These are phyloP conservation scores for Epichloe sp. DNA, from an alignment of 2,329 filamentous ascomycete species.

Conservation along the genomic window DNA sequence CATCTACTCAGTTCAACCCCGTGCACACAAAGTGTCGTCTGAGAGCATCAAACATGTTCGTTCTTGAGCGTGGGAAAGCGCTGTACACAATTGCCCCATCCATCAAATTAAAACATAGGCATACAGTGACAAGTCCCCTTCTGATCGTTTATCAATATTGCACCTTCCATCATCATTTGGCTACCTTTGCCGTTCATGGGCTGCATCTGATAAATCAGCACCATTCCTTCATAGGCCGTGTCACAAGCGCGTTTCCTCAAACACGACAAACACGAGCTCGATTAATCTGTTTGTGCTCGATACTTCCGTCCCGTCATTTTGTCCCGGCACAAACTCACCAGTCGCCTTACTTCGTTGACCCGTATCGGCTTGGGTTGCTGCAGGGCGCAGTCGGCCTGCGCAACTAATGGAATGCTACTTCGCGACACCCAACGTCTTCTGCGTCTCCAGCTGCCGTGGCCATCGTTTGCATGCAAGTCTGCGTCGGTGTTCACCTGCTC, in stretches of 20 bases:
- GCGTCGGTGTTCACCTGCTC: background rate
- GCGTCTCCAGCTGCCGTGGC: slow-evolving; percentile 4
- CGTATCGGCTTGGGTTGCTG: slow-evolving; percentile 20
- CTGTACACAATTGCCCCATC: background rate
- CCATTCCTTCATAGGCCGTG: background rate
- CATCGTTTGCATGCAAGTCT: background rate
- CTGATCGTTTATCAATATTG: background rate
- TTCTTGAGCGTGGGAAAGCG: background rate
- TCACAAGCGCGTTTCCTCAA: background rate
- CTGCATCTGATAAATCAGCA: background rate
- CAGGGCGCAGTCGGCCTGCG: slow-evolving; percentile 16
- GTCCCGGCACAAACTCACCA: slow-evolving; percentile 17
- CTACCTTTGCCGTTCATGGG: background rate
- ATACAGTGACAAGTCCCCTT: background rate
- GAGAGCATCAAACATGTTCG: background rate
- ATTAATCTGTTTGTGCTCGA: slow-evolving; percentile 10
- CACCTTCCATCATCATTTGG: background rate
- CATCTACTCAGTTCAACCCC: no score
- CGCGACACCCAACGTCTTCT: slow-evolving; percentile 11
- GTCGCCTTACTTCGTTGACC: slow-evolving; percentile 16
- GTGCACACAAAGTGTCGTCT: background rate
- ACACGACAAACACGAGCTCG: background rate
- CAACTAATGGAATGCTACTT: slow-evolving; percentile 12
- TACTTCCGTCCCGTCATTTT: slow-evolving; percentile 11
- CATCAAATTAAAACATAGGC: background rate